A percentile compares a stretch with the other conserved stretches of the same genome.
Evolutionary conservation across 495 filamentous ascomycete genomes (phyloP).

Genomic region (Delitschia confertaspora): DNA sequence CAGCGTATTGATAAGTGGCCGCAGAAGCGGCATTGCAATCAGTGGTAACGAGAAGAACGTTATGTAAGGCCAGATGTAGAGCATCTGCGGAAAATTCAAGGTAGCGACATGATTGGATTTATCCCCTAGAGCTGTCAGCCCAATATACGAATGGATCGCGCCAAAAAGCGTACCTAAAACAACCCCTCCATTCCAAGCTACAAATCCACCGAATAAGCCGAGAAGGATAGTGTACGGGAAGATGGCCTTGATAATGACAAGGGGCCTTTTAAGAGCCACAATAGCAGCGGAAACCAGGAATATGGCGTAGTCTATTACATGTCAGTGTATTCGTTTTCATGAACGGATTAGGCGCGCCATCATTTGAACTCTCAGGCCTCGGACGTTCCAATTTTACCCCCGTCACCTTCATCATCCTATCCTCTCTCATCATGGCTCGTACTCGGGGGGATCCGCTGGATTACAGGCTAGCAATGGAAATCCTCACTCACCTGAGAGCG

Average conservation of each 20-base stretch:
- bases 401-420: no score
- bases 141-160: neutral
- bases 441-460: conserved; percentile 41
- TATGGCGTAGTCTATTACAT: conserved; percentile 48
- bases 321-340: no score
- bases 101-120: conserved; percentile 88
- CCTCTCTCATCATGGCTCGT: conserved; percentile 33
- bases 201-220: conserved; percentile 60
- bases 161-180: conserved; percentile 58
- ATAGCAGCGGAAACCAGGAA: conserved; percentile 51
- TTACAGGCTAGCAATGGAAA: no score
- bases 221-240: conserved; percentile 64
- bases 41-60: conserved; percentile 83
- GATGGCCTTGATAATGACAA: conserved; percentile 42
- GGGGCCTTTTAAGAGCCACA: conserved; percentile 45
- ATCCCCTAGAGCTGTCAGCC: conserved; percentile 50
- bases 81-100: conserved; percentile 82
- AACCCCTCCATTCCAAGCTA: conserved; percentile 80
- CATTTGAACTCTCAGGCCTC: no score
- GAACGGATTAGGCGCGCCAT: no score
- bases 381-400: no score
- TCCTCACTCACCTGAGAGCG: no score
- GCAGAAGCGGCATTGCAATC: conserved; percentile 44
- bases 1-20: conserved; percentile 11
- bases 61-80: conserved; percentile 88